A percentile compares a stretch with the other conserved stretches of the same genome.
Conservation (phyloP, 83 land plant species). For the Diphasiastrum complanatum region DNA sequence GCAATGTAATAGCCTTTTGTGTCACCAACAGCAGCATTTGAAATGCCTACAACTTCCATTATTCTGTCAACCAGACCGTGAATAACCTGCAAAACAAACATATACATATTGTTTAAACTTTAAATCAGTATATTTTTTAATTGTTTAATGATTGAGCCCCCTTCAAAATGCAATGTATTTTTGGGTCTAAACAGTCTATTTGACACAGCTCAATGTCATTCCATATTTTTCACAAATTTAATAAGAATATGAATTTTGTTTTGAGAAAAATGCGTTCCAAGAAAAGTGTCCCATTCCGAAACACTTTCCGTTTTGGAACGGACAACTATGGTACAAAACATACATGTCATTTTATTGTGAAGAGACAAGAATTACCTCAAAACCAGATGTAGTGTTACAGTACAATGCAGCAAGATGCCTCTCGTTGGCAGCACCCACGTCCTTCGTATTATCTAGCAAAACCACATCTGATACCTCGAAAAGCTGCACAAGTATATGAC, state of each 20-base stretch:
- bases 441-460: slow-evolving; percentile 47
- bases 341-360: neutral
- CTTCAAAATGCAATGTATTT: too few relatives aligned
- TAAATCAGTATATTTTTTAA: too few relatives aligned
- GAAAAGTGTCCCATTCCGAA: neutral
- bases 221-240: neutral
- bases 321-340: neutral
- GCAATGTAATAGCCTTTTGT: slow-evolving; percentile 15
- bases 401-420: slow-evolving; percentile 79
- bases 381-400: slow-evolving; percentile 75
- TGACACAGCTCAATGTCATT: too few relatives aligned
- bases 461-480: slow-evolving; percentile 93
- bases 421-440: slow-evolving; percentile 84
- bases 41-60: slow-evolving; percentile 64
- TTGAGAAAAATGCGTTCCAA: neutral
- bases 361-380: slow-evolving; percentile 53
- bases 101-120: too few relatives aligned
- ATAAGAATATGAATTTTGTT: neutral
- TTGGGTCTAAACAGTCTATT: too few relatives aligned
- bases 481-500: slow-evolving; percentile 41
- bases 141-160: too few relatives aligned
- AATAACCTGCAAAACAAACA: slow-evolving; percentile 51
- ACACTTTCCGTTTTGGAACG: neutral
- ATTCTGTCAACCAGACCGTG: slow-evolving; percentile 80
- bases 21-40: slow-evolving; percentile 36